These are phyloP conservation scores for Excoecaria agallocha DNA, from an alignment of 345 rosid genomes.

Conservation along the genomic window DNA sequence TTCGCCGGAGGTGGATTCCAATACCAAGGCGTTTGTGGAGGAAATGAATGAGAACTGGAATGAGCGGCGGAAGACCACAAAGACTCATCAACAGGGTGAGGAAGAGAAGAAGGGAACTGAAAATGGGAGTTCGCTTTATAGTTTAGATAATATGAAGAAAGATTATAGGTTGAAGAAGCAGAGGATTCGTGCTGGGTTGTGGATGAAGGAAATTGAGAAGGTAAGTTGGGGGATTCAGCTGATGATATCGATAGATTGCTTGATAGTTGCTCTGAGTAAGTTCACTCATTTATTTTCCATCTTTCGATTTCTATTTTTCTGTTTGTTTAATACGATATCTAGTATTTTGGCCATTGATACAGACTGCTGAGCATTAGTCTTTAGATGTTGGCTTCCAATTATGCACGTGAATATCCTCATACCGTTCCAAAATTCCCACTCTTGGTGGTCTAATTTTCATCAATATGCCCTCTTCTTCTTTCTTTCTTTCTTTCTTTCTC, in stretches of 20 bases:
- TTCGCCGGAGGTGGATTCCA: conserved; percentile 53
- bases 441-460: too few relatives aligned
- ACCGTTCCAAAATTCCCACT: too few relatives aligned
- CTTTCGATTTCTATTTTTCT: not conserved
- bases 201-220: conserved; percentile 93
- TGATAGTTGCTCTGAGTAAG: conserved; percentile 81
- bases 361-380: not conserved
- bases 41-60: conserved; percentile 90
- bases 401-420: too few relatives aligned
- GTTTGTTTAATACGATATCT: not conserved
- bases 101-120: conserved; percentile 22
- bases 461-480: too few relatives aligned
- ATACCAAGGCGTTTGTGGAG: conserved; percentile 86
- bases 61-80: conserved; percentile 55
- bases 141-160: conserved; percentile 78
- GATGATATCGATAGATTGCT: conserved; percentile 87
- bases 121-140: conserved; percentile 42
- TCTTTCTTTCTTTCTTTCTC: too few relatives aligned
- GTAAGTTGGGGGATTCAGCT: conserved; percentile 53
- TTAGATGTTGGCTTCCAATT: too few relatives aligned
- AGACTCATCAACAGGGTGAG: conserved; percentile 20
- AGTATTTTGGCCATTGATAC: not conserved
- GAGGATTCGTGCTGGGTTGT: conserved; percentile 80
- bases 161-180: conserved; percentile 93
- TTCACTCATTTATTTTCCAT: not conserved